Evolutionary conservation across 139 green algal genomes (phyloP).

Genomic region (Klebsormidium nitens): DNA sequence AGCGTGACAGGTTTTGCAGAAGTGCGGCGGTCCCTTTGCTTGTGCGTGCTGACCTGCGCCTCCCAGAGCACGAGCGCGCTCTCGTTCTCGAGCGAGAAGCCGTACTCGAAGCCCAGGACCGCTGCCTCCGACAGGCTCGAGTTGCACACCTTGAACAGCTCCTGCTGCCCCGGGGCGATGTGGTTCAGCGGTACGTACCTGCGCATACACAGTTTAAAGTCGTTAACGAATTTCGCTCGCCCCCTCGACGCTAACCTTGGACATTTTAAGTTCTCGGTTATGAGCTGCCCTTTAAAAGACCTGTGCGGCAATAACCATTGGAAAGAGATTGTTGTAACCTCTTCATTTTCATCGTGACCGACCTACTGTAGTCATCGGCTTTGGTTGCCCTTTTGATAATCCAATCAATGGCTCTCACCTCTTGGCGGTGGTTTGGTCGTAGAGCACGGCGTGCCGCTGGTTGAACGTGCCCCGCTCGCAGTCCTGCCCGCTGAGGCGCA

Average conservation of each 20-base stretch:
- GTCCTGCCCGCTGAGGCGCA: slow-evolving; percentile 71
- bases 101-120: slow-evolving; percentile 79
- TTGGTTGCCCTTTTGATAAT: no score
- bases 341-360: no score
- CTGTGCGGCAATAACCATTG: no score
- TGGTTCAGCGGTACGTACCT: slow-evolving; percentile 51
- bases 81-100: slow-evolving; percentile 60
- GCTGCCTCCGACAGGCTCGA: slow-evolving; percentile 38
- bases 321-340: no score
- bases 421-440: slow-evolving; percentile 38
- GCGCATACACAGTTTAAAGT: not conserved
- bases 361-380: no score
- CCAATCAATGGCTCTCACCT: no score
- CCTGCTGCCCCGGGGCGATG: slow-evolving; percentile 52
- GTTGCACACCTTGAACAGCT: slow-evolving; percentile 47
- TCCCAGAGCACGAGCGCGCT: slow-evolving; percentile 36
- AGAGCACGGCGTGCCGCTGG: slow-evolving; percentile 66
- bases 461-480: slow-evolving; percentile 76
- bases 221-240: not conserved
- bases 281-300: no score
- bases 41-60: no score
- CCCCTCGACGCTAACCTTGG: no score
- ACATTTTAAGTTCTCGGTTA: no score
- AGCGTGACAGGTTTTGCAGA: no score
- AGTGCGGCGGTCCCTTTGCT: no score